A percentile compares a stretch with the other conserved stretches of the same genome.
Conservation (phyloP, 179 eudicot genomes). For the Vitellaria paradoxa region DNA sequence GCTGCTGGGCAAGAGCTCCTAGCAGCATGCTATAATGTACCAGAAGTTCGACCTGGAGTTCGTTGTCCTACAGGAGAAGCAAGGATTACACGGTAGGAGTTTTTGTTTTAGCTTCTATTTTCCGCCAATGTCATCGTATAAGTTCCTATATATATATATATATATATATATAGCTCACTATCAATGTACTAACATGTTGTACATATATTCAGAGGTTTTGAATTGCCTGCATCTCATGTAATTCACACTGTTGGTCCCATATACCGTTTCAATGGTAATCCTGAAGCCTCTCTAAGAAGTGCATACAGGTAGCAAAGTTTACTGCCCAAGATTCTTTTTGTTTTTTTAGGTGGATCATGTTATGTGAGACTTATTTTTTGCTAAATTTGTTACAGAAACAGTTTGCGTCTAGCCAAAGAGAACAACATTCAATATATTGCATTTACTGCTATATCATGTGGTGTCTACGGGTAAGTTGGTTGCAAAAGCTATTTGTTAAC, state of each 20-base stretch:
- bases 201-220: conserved; percentile 61
- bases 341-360: neutral
- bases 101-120: neutral
- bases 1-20: conserved; percentile 84
- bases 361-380: neutral
- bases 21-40: conserved; percentile 75
- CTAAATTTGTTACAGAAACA: conserved; percentile 50
- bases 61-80: conserved; percentile 99
- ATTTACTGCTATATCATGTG: conserved; percentile 89
- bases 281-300: conserved; percentile 56
- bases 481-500: neutral
- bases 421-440: conserved; percentile 71
- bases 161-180: neutral
- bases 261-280: conserved; percentile 51
- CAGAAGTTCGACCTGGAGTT: conserved; percentile 77
- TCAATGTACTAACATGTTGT: neutral
- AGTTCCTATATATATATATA: neutral
- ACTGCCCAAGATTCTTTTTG: neutral
- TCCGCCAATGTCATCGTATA: neutral
- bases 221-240: conserved; percentile 75
- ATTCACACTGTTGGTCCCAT: conserved; percentile 98
- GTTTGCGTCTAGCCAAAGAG: conserved; percentile 72
- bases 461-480: conserved; percentile 59
- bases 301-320: conserved; percentile 56
- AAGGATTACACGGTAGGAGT: conserved; percentile 73